Conservation (phyloP, 345 rosid species). For the Melaleuca quinquenervia region DNA sequence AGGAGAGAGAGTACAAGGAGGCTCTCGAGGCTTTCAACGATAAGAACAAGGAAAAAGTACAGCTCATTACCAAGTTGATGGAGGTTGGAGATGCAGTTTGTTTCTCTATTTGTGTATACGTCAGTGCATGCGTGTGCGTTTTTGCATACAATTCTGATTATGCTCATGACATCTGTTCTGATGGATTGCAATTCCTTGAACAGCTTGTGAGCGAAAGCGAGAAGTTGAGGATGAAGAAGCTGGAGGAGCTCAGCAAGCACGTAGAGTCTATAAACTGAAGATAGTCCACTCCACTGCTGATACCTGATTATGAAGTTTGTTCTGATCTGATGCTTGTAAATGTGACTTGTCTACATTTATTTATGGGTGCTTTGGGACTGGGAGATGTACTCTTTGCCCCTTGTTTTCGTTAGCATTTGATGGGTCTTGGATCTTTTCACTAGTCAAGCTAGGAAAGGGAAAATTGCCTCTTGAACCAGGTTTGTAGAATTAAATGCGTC, state of each 20-base stretch:
- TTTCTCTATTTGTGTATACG: neutral
- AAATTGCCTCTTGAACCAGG: neutral
- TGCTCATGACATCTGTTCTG: neutral
- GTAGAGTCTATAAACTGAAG: conserved; percentile 13
- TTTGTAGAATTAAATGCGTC: neutral
- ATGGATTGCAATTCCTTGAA: neutral
- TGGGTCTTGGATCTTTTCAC: neutral
- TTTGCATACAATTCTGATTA: neutral
- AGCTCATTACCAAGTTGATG: conserved; percentile 26
- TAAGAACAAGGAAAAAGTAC: conserved; percentile 31
- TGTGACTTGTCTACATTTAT: conserved; percentile 11
- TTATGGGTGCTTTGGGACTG: neutral
- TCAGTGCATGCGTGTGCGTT: neutral
- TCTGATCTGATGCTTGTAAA: neutral
- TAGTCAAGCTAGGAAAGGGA: neutral
- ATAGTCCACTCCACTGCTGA: neutral
- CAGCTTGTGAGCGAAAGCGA: conserved; percentile 37
- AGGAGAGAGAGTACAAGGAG: conserved; percentile 40
- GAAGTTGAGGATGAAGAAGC: conserved; percentile 32
- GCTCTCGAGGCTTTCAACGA: conserved; percentile 31
- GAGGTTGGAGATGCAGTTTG: conserved; percentile 14
- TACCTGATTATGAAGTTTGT: conserved; percentile 13
- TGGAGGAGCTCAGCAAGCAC: conserved; percentile 31
- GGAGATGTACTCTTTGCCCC: neutral
- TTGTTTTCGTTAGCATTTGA: neutral